These are phyloP conservation scores for Xylariaceae sp. DNA, from an alignment of 2,329 filamentous ascomycete genomes.

Conservation along the genomic window DNA sequence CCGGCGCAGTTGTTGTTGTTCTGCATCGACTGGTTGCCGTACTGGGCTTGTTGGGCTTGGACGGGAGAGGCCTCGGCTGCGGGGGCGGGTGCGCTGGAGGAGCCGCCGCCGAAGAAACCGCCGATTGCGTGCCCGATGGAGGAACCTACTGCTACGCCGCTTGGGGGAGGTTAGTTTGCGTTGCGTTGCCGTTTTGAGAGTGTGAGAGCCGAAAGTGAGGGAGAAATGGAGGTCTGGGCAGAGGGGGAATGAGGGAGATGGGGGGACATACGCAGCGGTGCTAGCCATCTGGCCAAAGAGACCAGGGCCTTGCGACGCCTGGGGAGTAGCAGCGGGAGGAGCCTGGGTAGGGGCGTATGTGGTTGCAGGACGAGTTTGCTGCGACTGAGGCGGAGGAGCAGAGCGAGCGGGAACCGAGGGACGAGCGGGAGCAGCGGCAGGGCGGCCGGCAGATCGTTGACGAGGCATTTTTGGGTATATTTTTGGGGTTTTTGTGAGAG, in stretches of 20 bases:
- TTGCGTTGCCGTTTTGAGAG: constrained; percentile 3
- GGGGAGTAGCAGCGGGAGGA: constrained; percentile 47
- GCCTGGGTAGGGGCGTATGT: constrained; percentile 53
- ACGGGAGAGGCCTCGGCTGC: constrained; percentile 44
- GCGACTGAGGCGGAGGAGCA: constrained; percentile 41
- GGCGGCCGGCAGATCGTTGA: constrained; percentile 63
- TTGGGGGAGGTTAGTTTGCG: constrained; percentile 39
- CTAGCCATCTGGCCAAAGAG: constrained; percentile 96
- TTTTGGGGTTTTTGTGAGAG: constrained; percentile 2
- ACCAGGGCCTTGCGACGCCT: constrained; percentile 67
- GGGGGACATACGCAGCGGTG: constrained; percentile 73
- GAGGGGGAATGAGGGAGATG: not conserved
- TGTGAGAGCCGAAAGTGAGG: not conserved
- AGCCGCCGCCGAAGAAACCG: constrained; percentile 77
- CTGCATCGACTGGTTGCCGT: constrained; percentile 49
- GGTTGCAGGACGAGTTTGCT: constrained; percentile 66
- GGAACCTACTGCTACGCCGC: constrained; percentile 93
- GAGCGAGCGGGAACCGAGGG: constrained; percentile 60
- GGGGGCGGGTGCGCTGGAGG: constrained; percentile 54
- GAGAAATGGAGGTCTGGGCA: not conserved
- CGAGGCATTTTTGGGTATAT: constrained; percentile 63
- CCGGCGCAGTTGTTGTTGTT: constrained; percentile 71
- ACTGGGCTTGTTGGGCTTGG: constrained; percentile 45
- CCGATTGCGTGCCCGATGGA: constrained; percentile 94
- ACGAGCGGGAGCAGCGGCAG: constrained; percentile 44